A percentile compares a stretch with the other conserved stretches of the same genome.
phyloP scores from a whole-genome alignment of 2,329 filamentous ascomycete species.

The Fusarium goolgardi region DNA sequence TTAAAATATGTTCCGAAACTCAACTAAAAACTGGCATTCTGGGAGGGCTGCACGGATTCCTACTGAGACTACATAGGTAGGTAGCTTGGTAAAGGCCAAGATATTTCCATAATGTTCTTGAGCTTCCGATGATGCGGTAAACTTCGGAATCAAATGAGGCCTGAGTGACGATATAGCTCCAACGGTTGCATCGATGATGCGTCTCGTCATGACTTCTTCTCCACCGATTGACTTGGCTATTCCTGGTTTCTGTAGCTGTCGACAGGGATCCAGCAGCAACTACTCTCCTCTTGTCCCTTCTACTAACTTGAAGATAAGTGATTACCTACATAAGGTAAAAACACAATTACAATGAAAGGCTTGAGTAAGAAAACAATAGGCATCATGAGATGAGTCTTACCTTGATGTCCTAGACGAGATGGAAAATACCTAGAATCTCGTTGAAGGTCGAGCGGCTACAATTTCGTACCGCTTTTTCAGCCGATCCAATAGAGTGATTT shows the following conservation, averaged over 20 bases:
- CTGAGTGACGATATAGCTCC: conserved; percentile 14
- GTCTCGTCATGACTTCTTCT: conserved; percentile 4
- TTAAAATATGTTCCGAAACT: not conserved
- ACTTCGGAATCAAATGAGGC: conserved; percentile 18
- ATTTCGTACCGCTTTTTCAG: too few relatives aligned
- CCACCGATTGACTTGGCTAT: not conserved
- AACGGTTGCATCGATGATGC: conserved; percentile 11
- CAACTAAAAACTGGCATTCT: not conserved
- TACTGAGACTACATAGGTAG: not conserved
- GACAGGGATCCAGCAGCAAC: conserved; percentile 5
- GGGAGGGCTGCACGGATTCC: not conserved
- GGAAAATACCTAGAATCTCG: not conserved
- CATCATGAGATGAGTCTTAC: not conserved
- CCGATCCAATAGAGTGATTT: too few relatives aligned
- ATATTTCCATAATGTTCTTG: not conserved
- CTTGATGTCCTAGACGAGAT: not conserved
- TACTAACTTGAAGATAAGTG: not conserved
- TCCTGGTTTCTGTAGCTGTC: conserved; percentile 3
- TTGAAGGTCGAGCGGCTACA: too few relatives aligned
- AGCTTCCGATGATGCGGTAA: conserved; percentile 9
- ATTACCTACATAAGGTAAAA: not conserved
- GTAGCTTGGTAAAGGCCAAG: not conserved
- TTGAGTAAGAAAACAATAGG: not conserved
- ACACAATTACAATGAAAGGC: not conserved
- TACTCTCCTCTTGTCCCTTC: not conserved